Base-by-base conservation (phyloP, 441 rosid genomes). In the Mallotus japonicus region DNA sequence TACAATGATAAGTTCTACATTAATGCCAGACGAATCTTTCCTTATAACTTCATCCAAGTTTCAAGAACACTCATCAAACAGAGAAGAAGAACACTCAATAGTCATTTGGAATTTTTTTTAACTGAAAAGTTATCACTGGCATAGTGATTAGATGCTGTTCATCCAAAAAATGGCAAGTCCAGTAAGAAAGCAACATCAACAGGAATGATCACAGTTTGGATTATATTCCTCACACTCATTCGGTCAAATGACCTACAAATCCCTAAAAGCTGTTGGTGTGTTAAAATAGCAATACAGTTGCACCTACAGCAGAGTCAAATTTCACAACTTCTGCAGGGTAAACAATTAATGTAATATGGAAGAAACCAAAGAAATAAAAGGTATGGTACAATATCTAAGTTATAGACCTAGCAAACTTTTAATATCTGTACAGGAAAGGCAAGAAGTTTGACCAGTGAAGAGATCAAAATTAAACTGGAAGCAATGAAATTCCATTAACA, bases 381-480 rank as follows among this genome's bases (percentile, higher is more conserved):
- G 40, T 37, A 37, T 37, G 6, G n/a, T 19, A 51, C 20, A 24
- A 17, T 28, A 67, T 4, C 28, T n/a, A 44, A 65, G 53, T 34
- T 64, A 9, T 3, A 50, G 62, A 61, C 34, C 53, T 47, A 24
- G 17, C 24, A 20, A 69, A 42, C 47, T 44, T 19, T 13, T 3
- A 32, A 46, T 24, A 32, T 14, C 37, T 32, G 59, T 24, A n/a
- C 6, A 55, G 67, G 16, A 17, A 57, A 59, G 53, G 51, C 49
- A 72, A 24, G 50, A 15, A 42, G 37, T 67, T 57, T 24, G 44
- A n/a, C 34, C 16, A 54, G 32, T 5, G 32, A 34, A 49, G 59
- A 69, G 50, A 64, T 54, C 47, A 64, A 22, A 58, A 42, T 22
- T 20, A 34, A 73, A 51, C 73, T 55, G 50, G 51, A 32, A 62